Percentiles rank a stretch among this genome's conserved stretches.
phyloP scores from a whole-genome alignment of 164 flowering plant species.

The Hamamelis virginiana region DNA sequence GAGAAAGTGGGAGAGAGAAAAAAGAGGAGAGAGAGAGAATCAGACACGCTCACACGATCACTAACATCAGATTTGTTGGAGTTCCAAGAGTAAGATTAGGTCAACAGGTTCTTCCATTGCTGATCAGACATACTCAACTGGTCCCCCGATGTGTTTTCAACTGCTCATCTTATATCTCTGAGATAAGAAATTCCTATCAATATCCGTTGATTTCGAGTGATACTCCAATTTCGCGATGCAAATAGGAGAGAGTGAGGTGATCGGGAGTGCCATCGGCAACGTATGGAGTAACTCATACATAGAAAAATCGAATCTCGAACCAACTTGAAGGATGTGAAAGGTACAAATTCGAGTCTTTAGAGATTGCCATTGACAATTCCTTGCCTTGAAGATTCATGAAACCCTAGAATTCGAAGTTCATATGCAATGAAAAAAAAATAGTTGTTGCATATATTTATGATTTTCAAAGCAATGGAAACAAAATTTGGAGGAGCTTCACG shows the following conservation, averaged over 20 bases:
- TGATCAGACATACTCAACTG: no score
- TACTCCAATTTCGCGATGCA: slow-evolving; percentile 59
- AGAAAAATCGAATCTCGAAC: slow-evolving; percentile 73
- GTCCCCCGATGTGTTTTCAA: no score
- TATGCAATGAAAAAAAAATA: not conserved
- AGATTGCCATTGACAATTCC: slow-evolving; percentile 6
- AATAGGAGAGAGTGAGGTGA: slow-evolving; percentile 58
- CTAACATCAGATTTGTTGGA: no score
- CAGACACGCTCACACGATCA: no score
- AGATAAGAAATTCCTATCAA: no score
- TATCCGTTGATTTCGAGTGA: slow-evolving; percentile 77
- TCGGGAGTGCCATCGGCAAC: slow-evolving; percentile 52
- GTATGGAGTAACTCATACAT: slow-evolving; percentile 69
- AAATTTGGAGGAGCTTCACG: no score
- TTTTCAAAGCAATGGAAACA: not conserved
- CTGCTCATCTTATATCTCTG: no score
- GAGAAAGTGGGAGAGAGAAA: no score
- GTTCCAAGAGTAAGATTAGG: no score
- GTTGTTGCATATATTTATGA: not conserved
- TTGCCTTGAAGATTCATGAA: slow-evolving; percentile 8
- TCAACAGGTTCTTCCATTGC: no score
- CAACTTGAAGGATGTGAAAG: slow-evolving; percentile 24
- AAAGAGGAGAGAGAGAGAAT: no score
- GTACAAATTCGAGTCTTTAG: slow-evolving; percentile 21
- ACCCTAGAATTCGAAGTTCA: not conserved